Conservation (phyloP, 1,284 basidiomycete species). For the Rugosomyces carneus region DNA sequence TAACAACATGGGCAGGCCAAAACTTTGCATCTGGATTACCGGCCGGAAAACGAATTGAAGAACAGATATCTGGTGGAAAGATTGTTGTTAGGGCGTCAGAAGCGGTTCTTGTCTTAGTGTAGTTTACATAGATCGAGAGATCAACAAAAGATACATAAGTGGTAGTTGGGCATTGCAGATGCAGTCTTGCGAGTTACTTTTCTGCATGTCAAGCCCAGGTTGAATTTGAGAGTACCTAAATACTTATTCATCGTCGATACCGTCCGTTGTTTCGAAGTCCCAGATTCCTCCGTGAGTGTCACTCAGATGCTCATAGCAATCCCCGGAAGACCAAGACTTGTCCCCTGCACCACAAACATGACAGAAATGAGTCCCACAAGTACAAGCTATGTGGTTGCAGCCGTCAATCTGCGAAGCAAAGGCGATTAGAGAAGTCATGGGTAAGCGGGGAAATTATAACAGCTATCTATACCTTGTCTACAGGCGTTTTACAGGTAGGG, state of each 20-base stretch:
- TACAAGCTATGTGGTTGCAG: background rate
- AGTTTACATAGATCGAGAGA: background rate
- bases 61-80: conserved; percentile 28
- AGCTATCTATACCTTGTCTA: background rate
- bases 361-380: background rate
- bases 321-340: background rate
- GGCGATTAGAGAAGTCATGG: background rate
- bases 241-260: conserved; percentile 15
- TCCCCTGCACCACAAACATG: background rate
- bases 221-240: too few relatives aligned
- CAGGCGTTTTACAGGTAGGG: background rate
- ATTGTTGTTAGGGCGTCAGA: conserved; percentile 37
- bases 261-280: background rate
- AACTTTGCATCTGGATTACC: conserved; percentile 35
- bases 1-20: conserved; percentile 45
- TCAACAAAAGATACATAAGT: too few relatives aligned
- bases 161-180: too few relatives aligned
- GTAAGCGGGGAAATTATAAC: background rate
- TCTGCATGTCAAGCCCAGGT: too few relatives aligned
- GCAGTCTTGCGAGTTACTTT: too few relatives aligned
- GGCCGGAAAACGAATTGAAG: conserved; percentile 31
- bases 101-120: conserved; percentile 33
- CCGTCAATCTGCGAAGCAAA: background rate
- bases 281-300: background rate
- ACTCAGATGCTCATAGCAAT: background rate